Evolutionary conservation across 2,329 filamentous ascomycete species (phyloP).

Genomic region (Talaromyces sp.): DNA sequence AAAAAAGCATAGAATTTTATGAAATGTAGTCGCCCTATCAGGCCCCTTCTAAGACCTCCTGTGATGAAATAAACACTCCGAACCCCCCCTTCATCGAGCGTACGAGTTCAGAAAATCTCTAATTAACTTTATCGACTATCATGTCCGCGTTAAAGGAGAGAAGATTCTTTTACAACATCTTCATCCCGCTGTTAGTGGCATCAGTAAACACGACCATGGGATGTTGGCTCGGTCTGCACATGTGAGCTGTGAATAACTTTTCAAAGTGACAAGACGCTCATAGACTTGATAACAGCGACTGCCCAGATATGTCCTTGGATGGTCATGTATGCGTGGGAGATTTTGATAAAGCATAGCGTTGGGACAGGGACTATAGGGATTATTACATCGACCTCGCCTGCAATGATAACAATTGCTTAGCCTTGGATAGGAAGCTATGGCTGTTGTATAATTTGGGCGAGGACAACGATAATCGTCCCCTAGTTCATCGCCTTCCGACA

Average conservation of each 20-base stretch:
- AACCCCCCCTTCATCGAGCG: no score
- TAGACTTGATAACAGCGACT: background rate
- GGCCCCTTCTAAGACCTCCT: no score
- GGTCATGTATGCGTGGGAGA: conserved; percentile 3
- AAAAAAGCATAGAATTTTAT: no score
- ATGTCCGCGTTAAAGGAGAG: background rate
- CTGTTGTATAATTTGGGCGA: background rate
- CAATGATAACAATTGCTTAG: background rate
- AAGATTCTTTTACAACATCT: background rate
- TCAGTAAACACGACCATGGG: background rate
- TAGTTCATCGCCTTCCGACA: background rate
- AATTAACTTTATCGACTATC: background rate
- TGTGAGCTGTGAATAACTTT: conserved; percentile 5
- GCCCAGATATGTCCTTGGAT: background rate
- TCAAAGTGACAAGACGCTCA: conserved; percentile 4
- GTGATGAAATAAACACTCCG: no score
- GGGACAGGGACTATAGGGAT: background rate
- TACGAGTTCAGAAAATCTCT: conserved; percentile 1
- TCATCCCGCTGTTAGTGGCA: background rate
- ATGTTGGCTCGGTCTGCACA: conserved; percentile 2
- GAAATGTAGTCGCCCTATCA: no score
- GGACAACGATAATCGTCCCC: background rate
- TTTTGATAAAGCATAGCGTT: background rate
- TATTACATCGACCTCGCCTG: conserved; percentile 2
- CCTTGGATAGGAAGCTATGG: conserved; percentile 2